phyloP scores from a whole-genome alignment of 2,329 filamentous ascomycete species.

The Alternaria brassicicola region DNA sequence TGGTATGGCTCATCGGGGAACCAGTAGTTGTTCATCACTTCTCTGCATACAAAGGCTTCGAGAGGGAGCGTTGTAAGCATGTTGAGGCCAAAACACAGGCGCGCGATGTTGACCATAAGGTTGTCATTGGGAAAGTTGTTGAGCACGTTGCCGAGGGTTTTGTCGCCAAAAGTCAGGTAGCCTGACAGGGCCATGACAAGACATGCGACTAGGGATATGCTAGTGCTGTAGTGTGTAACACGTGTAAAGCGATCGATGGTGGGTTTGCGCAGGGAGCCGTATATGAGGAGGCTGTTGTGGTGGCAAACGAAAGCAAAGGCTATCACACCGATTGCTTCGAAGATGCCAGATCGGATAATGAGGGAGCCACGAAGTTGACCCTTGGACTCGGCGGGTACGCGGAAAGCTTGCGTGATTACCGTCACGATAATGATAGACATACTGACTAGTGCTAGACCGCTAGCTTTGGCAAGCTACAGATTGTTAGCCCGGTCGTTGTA shows the following conservation, averaged over 20 bases:
- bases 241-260: constrained; percentile 93
- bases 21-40: constrained; percentile 91
- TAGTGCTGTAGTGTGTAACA: constrained; percentile 93
- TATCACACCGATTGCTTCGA: constrained; percentile 96
- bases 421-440: constrained; percentile 91
- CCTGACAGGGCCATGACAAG: constrained; percentile 85
- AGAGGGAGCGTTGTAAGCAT: constrained; percentile 97
- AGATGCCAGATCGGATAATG: constrained; percentile 85
- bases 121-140: constrained; percentile 97
- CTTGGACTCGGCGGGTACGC: constrained; percentile 72
- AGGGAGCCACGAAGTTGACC: constrained; percentile 74
- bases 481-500: constrained; percentile 40
- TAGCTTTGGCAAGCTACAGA: constrained; percentile 86
- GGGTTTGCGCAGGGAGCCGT: constrained; percentile 90
- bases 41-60: constrained; percentile 95
- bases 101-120: constrained; percentile 90
- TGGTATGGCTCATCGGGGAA: constrained; percentile 76
- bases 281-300: constrained; percentile 97
- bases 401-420: constrained; percentile 80
- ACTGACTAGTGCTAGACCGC: constrained; percentile 87
- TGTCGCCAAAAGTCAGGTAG: constrained; percentile 90
- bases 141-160: constrained; percentile 91
- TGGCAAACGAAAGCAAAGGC: constrained; percentile 86
- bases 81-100: constrained; percentile 95
- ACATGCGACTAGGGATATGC: constrained; percentile 89